Evolutionary conservation across 2,329 filamentous ascomycete genomes (phyloP), one percentile per base, ranked within the genome.

Genomic region (Aspergillus phoenicis): DNA sequence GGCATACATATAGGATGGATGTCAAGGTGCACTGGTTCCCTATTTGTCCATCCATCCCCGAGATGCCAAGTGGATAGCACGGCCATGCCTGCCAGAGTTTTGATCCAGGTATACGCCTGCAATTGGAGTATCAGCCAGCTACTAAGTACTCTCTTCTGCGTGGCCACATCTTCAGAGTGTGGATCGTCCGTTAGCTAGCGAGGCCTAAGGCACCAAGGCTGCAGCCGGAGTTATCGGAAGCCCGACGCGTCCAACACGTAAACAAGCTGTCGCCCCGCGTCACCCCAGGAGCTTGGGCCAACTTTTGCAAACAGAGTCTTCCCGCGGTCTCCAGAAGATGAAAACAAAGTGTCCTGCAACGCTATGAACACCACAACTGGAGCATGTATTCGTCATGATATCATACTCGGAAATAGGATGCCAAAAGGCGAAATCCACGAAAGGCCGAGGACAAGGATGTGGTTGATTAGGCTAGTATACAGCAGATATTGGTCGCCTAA

Each of bases 391-490:
- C 11, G 36, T 24, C 30, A 30, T 30, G 26, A 38, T 38, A 43
- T n/a, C 52, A 13, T n/a, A 24, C 7, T 26, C 24, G 26, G 10
- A 41, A 43, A 17, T 38, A 52, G 30, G 4, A 53, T 17, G 49
- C 38, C 28, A 59, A n/a, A 43, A 26, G 43, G 52, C 57, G 59
- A 61, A 60, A 26, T 7, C 8, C 11, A 54, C 24, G 28, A 20
- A 58, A n/a, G 48, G 39, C 10, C 28, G 22, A 41, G 45, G 51
- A 47, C 28, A 66, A 57, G 61, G 58, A 63, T 61, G 63, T 53
- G 63, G 59, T 69, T 64, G 65, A 68, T 69, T 68, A 67, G 62
- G 65, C 68, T 72, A 70, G 64, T 69, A 61, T 71, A 71, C 69
- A 70, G 66, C 68, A 65, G 59, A 52, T 58, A 62, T 57, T 61